Evolutionary conservation across 371 early-diverging fungal genomes (phyloP).

Genomic region (Syncephalis fuscata): DNA sequence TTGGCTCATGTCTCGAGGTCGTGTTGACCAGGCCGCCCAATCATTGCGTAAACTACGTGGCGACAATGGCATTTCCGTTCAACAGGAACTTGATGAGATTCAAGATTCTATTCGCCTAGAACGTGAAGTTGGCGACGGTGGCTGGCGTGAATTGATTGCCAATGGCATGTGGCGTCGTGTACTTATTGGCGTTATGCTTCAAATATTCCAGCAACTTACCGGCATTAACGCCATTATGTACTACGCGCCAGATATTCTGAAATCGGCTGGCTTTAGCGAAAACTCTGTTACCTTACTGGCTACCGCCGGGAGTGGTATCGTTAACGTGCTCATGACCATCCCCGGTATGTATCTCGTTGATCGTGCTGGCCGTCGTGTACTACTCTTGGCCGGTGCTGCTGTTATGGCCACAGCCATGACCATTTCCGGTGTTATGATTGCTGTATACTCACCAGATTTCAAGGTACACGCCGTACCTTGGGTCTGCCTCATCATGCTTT

Average conservation of each 20-base stretch:
- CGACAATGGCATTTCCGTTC: conserved; percentile 21
- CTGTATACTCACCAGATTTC: conserved; percentile 1
- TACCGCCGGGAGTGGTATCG: conserved; percentile 47
- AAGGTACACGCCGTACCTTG: conserved; percentile 17
- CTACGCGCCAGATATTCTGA: conserved; percentile 50
- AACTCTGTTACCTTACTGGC: conserved; percentile 32
- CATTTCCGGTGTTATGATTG: conserved; percentile 25
- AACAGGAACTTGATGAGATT: conserved; percentile 53
- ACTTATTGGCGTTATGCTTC: conserved; percentile 44
- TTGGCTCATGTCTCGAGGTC: conserved; percentile 44
- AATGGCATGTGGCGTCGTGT: conserved; percentile 37
- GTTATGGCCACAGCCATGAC: conserved; percentile 31
- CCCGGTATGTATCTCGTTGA: conserved; percentile 61
- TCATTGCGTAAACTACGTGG: conserved; percentile 43
- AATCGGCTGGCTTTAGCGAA: conserved; percentile 33
- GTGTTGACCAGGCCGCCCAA: conserved; percentile 39
- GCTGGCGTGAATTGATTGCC: conserved; percentile 53
- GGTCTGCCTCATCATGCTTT: conserved; percentile 35
- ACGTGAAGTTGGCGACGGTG: conserved; percentile 37
- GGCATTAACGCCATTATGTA: conserved; percentile 62
- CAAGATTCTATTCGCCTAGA: conserved; percentile 44
- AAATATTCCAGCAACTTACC: conserved; percentile 52
- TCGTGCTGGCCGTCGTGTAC: conserved; percentile 41
- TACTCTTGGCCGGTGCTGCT: conserved; percentile 27
- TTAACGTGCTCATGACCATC: conserved; percentile 48